Evolutionary conservation across 805 yeast species (phyloP), one percentile per base, ranked within the genome.

Genomic region (Myxozyma neotropica): DNA sequence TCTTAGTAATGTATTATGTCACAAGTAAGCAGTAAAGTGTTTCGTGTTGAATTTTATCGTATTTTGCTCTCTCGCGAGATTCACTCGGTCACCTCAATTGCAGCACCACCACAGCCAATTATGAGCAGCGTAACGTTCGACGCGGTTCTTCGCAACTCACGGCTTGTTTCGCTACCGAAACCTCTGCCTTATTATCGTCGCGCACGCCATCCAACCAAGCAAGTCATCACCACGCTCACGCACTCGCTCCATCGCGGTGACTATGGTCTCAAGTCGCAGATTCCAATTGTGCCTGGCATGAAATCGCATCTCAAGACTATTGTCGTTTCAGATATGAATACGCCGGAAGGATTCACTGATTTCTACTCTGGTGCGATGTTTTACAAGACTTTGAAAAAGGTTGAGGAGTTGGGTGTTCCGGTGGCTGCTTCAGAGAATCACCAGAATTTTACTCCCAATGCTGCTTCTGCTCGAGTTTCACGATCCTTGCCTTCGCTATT

Each of bases 151-250:
- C 63, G 62, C 45, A 19, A 50, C 36, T 38, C 58, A 26, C 54
- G 55, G 45, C 56, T 61, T 4, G 59, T 21, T 10, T 6, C 57
- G 3, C 15, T 61, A 21, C 62, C 65, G 19, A 19, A 27, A 44
- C 45, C 50, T 26, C 43, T 57, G 39, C 44, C 40, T 31, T 7
- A 19, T 17, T 36, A 26, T 24, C 33, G 36, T 15, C n/a, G 43
- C 13, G 29, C 27, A 23, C 51, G 42, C 23, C 73, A 44, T 66
- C 72, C 56, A 48, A 58, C 47, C 33, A 58, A 56, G 57, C 71
- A 69, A 51, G 58, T 65, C 44, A 43, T 66, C 42, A 42, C 51
- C 35, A 19, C 67, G 15, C 66, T 58, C 4, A 42, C 61, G 42
- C 51, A 49, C 17, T 36, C 68, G 12, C 46, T 13, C 13, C 33